Conservation (phyloP, 768 basidiomycete species). For the Leccinum aurantiacum region DNA sequence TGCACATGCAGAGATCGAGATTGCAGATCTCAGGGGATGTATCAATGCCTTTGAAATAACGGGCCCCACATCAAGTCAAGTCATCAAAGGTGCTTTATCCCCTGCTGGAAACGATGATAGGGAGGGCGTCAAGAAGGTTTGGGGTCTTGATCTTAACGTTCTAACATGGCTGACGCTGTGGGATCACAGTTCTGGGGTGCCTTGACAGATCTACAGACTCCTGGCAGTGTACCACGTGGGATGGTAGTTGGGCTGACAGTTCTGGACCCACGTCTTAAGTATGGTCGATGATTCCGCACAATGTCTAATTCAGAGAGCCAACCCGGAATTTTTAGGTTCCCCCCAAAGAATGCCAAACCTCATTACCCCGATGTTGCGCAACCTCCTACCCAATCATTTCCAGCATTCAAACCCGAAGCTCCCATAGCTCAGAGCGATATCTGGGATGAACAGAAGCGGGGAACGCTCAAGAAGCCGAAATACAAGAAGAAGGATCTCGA, state of each 20-base stretch:
- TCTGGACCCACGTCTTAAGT: constrained; percentile 87
- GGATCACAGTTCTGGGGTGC: constrained; percentile 49
- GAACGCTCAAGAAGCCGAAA: constrained; percentile 54
- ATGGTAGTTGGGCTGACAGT: constrained; percentile 80
- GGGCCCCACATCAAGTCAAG: constrained; percentile 80
- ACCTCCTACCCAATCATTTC: constrained; percentile 27
- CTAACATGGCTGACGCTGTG: not conserved
- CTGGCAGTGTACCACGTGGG: constrained; percentile 68
- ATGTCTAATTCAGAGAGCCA: not conserved
- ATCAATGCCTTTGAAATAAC: constrained; percentile 86
- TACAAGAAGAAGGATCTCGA: constrained; percentile 88
- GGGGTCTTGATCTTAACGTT: not conserved
- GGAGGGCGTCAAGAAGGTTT: constrained; percentile 60
- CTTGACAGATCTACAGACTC: constrained; percentile 57
- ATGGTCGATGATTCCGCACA: constrained; percentile 19
- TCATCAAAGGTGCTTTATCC: constrained; percentile 62
- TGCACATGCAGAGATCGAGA: constrained; percentile 64
- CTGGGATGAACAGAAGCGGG: constrained; percentile 65
- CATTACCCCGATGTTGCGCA: constrained; percentile 27
- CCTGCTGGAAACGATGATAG: constrained; percentile 49
- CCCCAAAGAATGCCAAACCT: constrained; percentile 71
- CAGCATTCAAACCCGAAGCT: constrained; percentile 50
- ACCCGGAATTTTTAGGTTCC: constrained; percentile 55
- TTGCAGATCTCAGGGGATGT: constrained; percentile 69
- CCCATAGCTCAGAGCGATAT: constrained; percentile 64